phyloP scores from a whole-genome alignment of 2,329 filamentous ascomycete genomes.

The Claviceps monticola region DNA sequence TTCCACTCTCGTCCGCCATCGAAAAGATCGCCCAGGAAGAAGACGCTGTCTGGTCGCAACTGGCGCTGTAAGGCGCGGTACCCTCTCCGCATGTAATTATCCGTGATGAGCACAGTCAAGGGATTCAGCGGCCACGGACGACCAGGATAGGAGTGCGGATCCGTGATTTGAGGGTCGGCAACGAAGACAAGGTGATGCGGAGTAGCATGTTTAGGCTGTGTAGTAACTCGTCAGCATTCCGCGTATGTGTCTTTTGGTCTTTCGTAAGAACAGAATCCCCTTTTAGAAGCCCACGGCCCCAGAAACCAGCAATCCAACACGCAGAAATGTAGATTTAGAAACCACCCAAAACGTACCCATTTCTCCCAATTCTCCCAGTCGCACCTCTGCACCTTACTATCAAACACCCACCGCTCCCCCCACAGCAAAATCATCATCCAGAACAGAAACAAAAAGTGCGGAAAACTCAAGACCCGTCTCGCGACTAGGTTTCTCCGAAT shows the following conservation, averaged over 20 bases:
- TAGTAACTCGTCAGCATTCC: neutral
- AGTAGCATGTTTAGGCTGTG: conserved; percentile 58
- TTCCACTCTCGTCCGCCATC: conserved; percentile 95
- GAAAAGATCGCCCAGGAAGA: conserved; percentile 90
- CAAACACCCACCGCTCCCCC: conserved; percentile 73
- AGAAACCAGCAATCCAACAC: too few species aligned
- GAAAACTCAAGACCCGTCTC: conserved; percentile 44
- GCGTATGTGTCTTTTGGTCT: neutral
- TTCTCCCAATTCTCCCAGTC: conserved; percentile 80
- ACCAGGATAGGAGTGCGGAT: conserved; percentile 88
- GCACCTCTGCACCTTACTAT: conserved; percentile 55
- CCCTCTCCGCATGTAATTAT: conserved; percentile 76
- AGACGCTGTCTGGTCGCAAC: conserved; percentile 71
- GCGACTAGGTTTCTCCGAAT: conserved; percentile 30
- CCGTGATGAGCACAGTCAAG: conserved; percentile 51
- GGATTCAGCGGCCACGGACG: conserved; percentile 48
- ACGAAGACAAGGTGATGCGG: conserved; percentile 78
- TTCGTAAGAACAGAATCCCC: neutral
- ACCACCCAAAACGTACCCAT: conserved; percentile 51
- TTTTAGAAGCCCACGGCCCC: neutral
- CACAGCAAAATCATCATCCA: conserved; percentile 73
- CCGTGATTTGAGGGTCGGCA: conserved; percentile 83
- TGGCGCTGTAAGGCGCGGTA: conserved; percentile 65
- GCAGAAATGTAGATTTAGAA: neutral
- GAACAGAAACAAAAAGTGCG: conserved; percentile 51